A percentile compares a stretch with the other conserved stretches of the same genome.
These are phyloP conservation scores for Sambucus nigra DNA, from an alignment of 129 eudicot species.

Conservation along the genomic window DNA sequence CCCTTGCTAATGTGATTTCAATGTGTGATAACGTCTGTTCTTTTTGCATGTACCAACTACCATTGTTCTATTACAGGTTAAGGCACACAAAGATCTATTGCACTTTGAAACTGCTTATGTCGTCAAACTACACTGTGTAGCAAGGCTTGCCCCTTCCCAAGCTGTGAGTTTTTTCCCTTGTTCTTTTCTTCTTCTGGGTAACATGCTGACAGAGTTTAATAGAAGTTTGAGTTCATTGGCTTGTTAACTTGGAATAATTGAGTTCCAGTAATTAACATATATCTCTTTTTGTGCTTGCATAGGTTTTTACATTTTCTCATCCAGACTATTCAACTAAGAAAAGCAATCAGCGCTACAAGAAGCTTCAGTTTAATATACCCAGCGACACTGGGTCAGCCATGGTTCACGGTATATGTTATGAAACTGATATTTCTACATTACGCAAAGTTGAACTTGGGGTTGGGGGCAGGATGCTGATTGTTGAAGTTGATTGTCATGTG, in stretches of 20 bases:
- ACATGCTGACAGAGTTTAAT: not conserved
- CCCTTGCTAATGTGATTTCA: not conserved
- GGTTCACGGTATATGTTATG: conserved; percentile 61
- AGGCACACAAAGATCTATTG: conserved; percentile 75
- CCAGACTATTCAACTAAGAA: conserved; percentile 52
- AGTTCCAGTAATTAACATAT: conserved; percentile 3
- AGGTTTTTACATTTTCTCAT: conserved; percentile 89
- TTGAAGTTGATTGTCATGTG: too few relatives aligned
- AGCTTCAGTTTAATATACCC: conserved; percentile 70
- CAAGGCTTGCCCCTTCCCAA: conserved; percentile 82
- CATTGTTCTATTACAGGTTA: conserved; percentile 40
- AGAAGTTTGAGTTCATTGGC: conserved; percentile 6
- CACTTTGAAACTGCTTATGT: conserved; percentile 98
- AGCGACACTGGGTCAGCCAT: conserved; percentile 73
- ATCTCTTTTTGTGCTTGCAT: conserved; percentile 3
- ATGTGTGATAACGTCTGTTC: not conserved
- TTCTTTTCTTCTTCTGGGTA: conserved; percentile 4
- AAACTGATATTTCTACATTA: not conserved
- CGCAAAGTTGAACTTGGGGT: too few relatives aligned
- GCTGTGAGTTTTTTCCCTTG: conserved; percentile 76
- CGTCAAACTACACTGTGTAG: conserved; percentile 81
- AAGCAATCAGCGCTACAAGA: conserved; percentile 77
- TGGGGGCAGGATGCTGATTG: too few relatives aligned
- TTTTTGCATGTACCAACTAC: not conserved
- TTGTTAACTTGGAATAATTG: not conserved